Evolutionary conservation across 2,329 filamentous ascomycete genomes (phyloP), one percentile per base, ranked within the genome.

Genomic region (Verticillium nonalfalfae): DNA sequence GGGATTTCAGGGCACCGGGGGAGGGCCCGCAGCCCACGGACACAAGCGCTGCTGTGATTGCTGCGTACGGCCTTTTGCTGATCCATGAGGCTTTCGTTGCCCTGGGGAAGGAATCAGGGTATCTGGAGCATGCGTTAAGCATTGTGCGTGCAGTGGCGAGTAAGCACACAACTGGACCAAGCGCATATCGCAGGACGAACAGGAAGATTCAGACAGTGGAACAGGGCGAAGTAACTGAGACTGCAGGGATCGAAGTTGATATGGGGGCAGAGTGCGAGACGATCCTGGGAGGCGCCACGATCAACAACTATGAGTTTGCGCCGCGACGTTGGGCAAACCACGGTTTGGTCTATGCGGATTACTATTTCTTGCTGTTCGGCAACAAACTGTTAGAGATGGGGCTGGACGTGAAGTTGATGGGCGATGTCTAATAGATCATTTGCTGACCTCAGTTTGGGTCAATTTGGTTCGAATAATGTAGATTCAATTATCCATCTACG

Each of bases 321-420:
- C 77, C 77, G 31, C 71, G 74, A 56, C 72, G 74, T 38, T 80
- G 78, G 68, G 73, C 74, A 6, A 71, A 81, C 59, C 78, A 81
- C 67, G 78, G 79, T 1, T 63, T 82, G 21, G 78, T 81, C 0
- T 81, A 81, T 66, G 79, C 79, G 0, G 79, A 81, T 62, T 81
- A 81, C 64, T 81, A 74, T 61, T 74, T 81, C 36, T 61, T 81
- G 14, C 69, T 79, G 36, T 73, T 79, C 39, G 79, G 79, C 7
- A 82, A 81, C 59, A 75, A 75, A 60, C 61, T 79, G n/a, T 62
- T 79, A 57, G 66, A 71, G 2, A 69, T 72, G 69, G 65, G 69
- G 4, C 61, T 67, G 35, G 60, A 58, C 21, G 56, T 39, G 9
- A 58, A 33, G 36, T 26, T 58, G 10, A 57, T 31, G 26, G 58